Evolutionary conservation across 495 filamentous ascomycete species (phyloP).

Genomic region (Neurospora sp.): DNA sequence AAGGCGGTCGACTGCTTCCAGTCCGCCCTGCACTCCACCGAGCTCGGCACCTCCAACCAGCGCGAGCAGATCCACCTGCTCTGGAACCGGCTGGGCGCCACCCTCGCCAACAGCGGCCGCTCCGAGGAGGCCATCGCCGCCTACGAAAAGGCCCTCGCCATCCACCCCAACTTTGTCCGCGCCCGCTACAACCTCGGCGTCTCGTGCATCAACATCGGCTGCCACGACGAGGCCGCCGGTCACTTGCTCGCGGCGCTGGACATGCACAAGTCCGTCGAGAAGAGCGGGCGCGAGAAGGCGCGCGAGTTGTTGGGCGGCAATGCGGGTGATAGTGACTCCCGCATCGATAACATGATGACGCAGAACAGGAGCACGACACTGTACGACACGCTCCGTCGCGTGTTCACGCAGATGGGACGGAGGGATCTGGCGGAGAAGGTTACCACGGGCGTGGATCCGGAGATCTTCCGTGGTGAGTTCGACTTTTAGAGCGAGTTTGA

Average conservation of each 20-base stretch:
- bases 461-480: constrained; percentile 62
- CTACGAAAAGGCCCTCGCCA: constrained; percentile 81
- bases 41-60: constrained; percentile 67
- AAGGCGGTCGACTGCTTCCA: constrained; percentile 99
- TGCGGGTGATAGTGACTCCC: constrained; percentile 44
- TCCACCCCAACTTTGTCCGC: constrained; percentile 91
- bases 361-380: constrained; percentile 96
- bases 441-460: constrained; percentile 79
- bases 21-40: constrained; percentile 71
- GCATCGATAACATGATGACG: constrained; percentile 68
- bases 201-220: constrained; percentile 94
- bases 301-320: constrained; percentile 65
- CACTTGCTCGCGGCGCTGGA: constrained; percentile 86
- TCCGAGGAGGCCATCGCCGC: constrained; percentile 93
- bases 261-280: constrained; percentile 95
- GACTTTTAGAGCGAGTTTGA: constrained; percentile 31
- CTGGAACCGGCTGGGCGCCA: constrained; percentile 96
- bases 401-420: constrained; percentile 89
- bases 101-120: constrained; percentile 86
- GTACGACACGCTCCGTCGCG: constrained; percentile 82
- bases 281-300: constrained; percentile 71
- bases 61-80: constrained; percentile 76
- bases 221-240: constrained; percentile 82
- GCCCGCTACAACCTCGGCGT: constrained; percentile 96
- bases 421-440: constrained; percentile 82